A percentile compares a stretch with the other conserved stretches of the same genome.
These are phyloP conservation scores for Leptographium procerum DNA, from an alignment of 2,329 filamentous ascomycete genomes.

Conservation along the genomic window DNA sequence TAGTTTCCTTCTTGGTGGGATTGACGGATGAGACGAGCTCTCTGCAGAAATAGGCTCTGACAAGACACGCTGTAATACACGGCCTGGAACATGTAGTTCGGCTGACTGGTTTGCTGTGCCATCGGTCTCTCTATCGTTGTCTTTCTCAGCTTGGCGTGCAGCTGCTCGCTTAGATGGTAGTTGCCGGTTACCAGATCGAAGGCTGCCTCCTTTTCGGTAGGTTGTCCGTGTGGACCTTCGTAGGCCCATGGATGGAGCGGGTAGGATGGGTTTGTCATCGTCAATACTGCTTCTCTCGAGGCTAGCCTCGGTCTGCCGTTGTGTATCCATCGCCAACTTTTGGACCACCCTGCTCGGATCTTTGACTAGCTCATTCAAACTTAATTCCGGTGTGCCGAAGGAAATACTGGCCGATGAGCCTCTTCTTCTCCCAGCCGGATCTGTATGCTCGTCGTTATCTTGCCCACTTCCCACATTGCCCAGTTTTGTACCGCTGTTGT, in stretches of 20 bases:
- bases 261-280: slow-evolving; percentile 80
- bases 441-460: neutral
- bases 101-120: slow-evolving; percentile 22
- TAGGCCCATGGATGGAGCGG: slow-evolving; percentile 63
- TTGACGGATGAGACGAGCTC: neutral
- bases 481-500: slow-evolving; percentile 51
- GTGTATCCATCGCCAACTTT: slow-evolving; percentile 50
- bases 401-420: slow-evolving; percentile 51
- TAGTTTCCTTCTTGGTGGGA: neutral
- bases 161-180: slow-evolving; percentile 63
- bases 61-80: slow-evolving; percentile 50
- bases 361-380: slow-evolving; percentile 70
- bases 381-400: slow-evolving; percentile 42
- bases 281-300: slow-evolving; percentile 27
- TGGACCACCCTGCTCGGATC: slow-evolving; percentile 64
- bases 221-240: slow-evolving; percentile 86
- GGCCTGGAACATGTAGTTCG: slow-evolving; percentile 34
- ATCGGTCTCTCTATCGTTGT: slow-evolving; percentile 31
- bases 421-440: slow-evolving; percentile 56
- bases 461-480: neutral
- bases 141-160: slow-evolving; percentile 49
- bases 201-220: slow-evolving; percentile 74
- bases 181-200: slow-evolving; percentile 65
- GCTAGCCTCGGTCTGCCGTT: slow-evolving; percentile 28
- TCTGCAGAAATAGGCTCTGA: slow-evolving; percentile 54